Conservation (phyloP, 2,329 filamentous ascomycete genomes). For the Diaporthe longicolla region DNA sequence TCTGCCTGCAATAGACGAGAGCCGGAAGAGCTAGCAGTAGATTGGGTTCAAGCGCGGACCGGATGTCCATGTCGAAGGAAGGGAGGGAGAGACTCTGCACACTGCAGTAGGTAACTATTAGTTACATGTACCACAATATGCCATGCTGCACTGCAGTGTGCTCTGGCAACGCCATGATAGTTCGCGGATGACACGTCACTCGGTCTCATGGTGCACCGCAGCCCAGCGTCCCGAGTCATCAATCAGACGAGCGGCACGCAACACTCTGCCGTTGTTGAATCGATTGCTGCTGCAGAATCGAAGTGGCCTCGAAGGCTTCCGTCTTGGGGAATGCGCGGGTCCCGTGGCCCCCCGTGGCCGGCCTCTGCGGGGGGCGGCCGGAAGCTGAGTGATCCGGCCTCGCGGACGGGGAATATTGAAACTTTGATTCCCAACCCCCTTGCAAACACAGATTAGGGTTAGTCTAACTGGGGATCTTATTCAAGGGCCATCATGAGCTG, state of each 20-base stretch:
- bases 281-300: conserved; percentile 5
- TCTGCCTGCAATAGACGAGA: conserved; percentile 14
- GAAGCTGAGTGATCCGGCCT: conserved; percentile 39
- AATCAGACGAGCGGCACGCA: conserved; percentile 13
- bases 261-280: conserved; percentile 2
- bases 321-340: conserved; percentile 18
- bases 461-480: not conserved
- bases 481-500: not conserved
- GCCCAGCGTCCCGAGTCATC: conserved; percentile 10
- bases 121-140: too few relatives aligned
- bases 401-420: conserved; percentile 1
- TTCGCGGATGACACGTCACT: not conserved
- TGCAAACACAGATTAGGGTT: not conserved
- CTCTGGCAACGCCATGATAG: not conserved
- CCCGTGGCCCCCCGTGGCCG: conserved; percentile 18
- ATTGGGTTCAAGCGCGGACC: not conserved
- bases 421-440: conserved; percentile 5
- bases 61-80: too few relatives aligned
- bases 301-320: not conserved
- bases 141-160: too few relatives aligned
- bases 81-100: too few relatives aligned
- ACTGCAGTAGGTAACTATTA: too few relatives aligned
- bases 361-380: conserved; percentile 34
- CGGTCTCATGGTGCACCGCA: not conserved
- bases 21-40: not conserved